Percentiles rank a stretch among this genome's conserved stretches.
These are phyloP conservation scores for Lachancea waltii DNA, from an alignment of 805 yeast species.

Conservation along the genomic window DNA sequence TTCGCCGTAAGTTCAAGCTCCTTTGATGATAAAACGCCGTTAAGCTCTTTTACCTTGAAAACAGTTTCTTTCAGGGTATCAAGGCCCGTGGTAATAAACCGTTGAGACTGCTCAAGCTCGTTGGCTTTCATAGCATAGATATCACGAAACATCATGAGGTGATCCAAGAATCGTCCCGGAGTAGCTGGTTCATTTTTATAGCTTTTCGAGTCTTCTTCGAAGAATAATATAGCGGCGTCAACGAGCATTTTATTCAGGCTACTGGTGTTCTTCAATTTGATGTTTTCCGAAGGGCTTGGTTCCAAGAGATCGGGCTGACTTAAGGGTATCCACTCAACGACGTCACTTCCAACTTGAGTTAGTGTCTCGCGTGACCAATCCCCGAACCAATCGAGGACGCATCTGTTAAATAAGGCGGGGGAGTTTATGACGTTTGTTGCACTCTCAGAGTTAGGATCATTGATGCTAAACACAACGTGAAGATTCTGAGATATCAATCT, in stretches of 20 bases:
- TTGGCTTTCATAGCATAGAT: slow-evolving; percentile 39
- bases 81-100: slow-evolving; percentile 67
- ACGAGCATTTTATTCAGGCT: slow-evolving; percentile 32
- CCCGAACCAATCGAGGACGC: slow-evolving; percentile 87
- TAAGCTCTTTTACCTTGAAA: slow-evolving; percentile 57
- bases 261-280: neutral
- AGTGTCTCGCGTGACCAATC: slow-evolving; percentile 58
- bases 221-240: slow-evolving; percentile 42
- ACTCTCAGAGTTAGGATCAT: slow-evolving; percentile 38
- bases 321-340: slow-evolving; percentile 44
- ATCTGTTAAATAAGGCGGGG: slow-evolving; percentile 84
- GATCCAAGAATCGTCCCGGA: slow-evolving; percentile 53
- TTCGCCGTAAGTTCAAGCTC: slow-evolving; percentile 45
- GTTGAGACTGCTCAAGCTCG: slow-evolving; percentile 56
- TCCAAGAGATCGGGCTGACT: too few species aligned
- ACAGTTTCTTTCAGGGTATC: slow-evolving; percentile 74
- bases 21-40: slow-evolving; percentile 47
- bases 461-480: slow-evolving; percentile 77
- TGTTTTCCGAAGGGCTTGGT: too few species aligned
- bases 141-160: slow-evolving; percentile 40
- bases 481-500: slow-evolving; percentile 59
- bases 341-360: slow-evolving; percentile 41
- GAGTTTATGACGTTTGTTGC: slow-evolving; percentile 55
- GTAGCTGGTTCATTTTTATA: slow-evolving; percentile 13
- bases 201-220: slow-evolving; percentile 21